Evolutionary conservation across 148 eudicot genomes (phyloP).

Genomic region (Pharnaceum exiguum): DNA sequence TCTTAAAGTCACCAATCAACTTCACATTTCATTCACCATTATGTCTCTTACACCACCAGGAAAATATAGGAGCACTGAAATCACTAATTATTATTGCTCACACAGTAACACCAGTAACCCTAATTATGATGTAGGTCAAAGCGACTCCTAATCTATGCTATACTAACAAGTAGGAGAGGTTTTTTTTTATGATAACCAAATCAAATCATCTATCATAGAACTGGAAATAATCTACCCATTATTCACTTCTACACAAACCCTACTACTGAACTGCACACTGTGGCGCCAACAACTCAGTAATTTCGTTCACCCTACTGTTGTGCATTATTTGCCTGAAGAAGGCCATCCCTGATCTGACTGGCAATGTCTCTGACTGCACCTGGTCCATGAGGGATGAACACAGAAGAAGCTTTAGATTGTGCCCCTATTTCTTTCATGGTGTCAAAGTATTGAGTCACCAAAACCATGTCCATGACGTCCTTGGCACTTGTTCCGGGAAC

Average conservation of each 20-base stretch:
- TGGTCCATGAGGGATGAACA: conserved; percentile 77
- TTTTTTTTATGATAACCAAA: too few relatives aligned
- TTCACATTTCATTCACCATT: too few relatives aligned
- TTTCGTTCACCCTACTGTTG: too few relatives aligned
- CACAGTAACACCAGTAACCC: too few relatives aligned
- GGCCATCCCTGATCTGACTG: conserved; percentile 65
- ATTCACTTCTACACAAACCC: neutral
- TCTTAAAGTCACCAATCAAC: too few relatives aligned
- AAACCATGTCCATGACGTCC: conserved; percentile 79
- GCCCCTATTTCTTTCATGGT: conserved; percentile 81
- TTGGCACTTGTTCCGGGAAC: conserved; percentile 68
- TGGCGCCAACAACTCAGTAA: neutral
- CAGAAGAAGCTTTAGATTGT: conserved; percentile 58
- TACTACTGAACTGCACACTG: conserved; percentile 1
- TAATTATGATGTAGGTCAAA: too few relatives aligned
- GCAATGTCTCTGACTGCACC: conserved; percentile 67
- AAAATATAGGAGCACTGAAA: too few relatives aligned
- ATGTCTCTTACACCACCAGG: too few relatives aligned
- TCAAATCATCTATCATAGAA: conserved; percentile 1
- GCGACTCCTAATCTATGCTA: too few relatives aligned
- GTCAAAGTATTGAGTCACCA: conserved; percentile 72
- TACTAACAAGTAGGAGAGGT: too few relatives aligned
- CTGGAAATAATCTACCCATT: conserved; percentile 6
- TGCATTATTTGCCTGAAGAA: conserved; percentile 43
- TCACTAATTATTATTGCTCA: too few relatives aligned